Evolutionary conservation across 192 early-diverging fungal species (phyloP).

Genomic region (Allomyces arbusculus): DNA sequence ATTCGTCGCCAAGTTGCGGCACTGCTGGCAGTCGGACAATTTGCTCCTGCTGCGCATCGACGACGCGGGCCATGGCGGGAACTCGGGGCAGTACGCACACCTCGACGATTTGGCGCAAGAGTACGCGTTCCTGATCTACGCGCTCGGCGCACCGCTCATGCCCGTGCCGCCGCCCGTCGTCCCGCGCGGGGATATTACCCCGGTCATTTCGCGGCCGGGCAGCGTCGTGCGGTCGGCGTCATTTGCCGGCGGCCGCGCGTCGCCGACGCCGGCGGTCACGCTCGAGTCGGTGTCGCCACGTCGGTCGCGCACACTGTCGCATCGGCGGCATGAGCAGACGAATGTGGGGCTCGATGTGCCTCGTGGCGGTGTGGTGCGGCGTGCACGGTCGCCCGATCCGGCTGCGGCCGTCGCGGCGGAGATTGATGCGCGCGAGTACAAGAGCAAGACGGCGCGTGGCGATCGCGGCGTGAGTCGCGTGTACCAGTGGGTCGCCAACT

Average conservation of each 20-base stretch:
- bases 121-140: slow-evolving; percentile 10
- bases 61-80: slow-evolving; percentile 14
- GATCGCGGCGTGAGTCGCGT: not conserved
- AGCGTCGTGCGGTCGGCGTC: not conserved
- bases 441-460: not conserved
- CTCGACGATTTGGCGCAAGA: slow-evolving; percentile 13
- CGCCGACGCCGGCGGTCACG: no score
- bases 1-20: slow-evolving; percentile 57
- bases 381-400: not conserved
- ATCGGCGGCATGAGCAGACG: not conserved
- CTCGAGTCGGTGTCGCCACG: not conserved
- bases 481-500: not conserved
- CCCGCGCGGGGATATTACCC: not conserved
- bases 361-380: not conserved
- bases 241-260: not conserved
- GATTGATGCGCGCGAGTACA: not conserved
- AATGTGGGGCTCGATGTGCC: not conserved
- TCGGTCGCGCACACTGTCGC: not conserved
- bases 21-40: not conserved
- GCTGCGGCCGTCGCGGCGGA: not conserved
- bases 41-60: slow-evolving; percentile 13
- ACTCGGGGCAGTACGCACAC: slow-evolving; percentile 12
- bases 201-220: no score
- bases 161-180: not conserved
- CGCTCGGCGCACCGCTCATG: not conserved